These are phyloP conservation scores for Acanthamoeba lenticulata DNA, from an alignment of 208 protist genomes.

Conservation along the genomic window DNA sequence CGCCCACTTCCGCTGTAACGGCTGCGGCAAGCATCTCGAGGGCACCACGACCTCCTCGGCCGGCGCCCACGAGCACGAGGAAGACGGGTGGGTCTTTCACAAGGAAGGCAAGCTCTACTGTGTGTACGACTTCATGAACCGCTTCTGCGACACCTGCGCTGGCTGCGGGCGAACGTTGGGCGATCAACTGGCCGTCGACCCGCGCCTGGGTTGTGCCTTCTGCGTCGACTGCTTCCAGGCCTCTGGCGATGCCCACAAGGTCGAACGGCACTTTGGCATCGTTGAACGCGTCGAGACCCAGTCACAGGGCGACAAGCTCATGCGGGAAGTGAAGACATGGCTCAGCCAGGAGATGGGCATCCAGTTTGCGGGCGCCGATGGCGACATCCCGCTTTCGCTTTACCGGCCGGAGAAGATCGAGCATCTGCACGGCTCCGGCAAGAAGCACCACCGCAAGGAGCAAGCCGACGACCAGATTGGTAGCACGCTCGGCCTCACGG, in stretches of 20 bases:
- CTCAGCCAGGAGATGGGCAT: background rate
- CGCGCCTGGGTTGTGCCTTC: background rate
- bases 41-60: background rate
- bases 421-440: background rate
- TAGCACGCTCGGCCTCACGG: background rate
- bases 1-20: background rate
- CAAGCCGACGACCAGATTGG: background rate
- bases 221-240: constrained; percentile 21
- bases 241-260: background rate
- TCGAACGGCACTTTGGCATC: background rate
- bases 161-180: background rate
- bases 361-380: background rate
- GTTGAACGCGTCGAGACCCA: background rate
- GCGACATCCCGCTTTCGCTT: constrained; percentile 11
- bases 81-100: constrained; percentile 50
- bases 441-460: too few species aligned
- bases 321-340: background rate
- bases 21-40: background rate
- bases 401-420: background rate
- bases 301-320: background rate
- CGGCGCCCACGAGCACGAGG: background rate
- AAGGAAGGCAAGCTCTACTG: constrained; percentile 57
- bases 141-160: constrained; percentile 15
- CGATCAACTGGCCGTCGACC: constrained; percentile 48
- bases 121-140: constrained; percentile 52